Conservation (phyloP, 2,329 filamentous ascomycete species). For the Venturiaceae sp. region DNA sequence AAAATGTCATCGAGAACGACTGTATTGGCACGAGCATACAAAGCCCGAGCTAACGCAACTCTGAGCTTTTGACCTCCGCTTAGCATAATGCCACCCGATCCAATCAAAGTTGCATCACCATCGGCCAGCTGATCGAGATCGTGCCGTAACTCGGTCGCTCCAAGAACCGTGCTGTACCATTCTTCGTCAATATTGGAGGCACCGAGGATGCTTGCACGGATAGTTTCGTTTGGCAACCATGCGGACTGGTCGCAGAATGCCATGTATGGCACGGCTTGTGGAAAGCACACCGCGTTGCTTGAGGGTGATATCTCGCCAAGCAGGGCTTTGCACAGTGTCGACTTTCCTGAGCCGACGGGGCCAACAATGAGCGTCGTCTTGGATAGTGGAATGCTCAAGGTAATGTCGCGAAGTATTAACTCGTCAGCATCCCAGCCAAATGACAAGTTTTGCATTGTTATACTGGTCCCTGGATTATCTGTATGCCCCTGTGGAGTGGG, state of each 20-base stretch:
- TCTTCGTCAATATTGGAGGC: conserved; percentile 56
- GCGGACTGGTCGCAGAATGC: conserved; percentile 57
- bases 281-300: conserved; percentile 21
- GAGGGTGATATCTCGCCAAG: conserved; percentile 48
- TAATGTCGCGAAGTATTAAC: conserved; percentile 32
- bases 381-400: conserved; percentile 43
- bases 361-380: conserved; percentile 49
- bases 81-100: conserved; percentile 50
- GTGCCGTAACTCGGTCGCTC: conserved; percentile 50
- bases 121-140: conserved; percentile 54
- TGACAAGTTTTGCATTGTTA: no score
- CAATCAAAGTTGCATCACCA: conserved; percentile 51
- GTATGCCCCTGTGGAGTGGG: no score
- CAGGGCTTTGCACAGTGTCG: conserved; percentile 48
- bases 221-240: conserved; percentile 61
- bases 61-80: conserved; percentile 52
- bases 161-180: conserved; percentile 57
- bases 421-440: conserved; percentile 19
- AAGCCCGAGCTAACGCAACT: conserved; percentile 47
- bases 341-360: conserved; percentile 55
- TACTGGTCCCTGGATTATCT: no score
- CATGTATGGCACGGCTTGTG: conserved; percentile 29
- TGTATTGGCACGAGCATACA: conserved; percentile 28
- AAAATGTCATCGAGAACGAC: conserved; percentile 8
- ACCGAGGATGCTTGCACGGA: conserved; percentile 59